Base-by-base conservation (phyloP, 345 rosid species). In the Turritis glabra region DNA sequence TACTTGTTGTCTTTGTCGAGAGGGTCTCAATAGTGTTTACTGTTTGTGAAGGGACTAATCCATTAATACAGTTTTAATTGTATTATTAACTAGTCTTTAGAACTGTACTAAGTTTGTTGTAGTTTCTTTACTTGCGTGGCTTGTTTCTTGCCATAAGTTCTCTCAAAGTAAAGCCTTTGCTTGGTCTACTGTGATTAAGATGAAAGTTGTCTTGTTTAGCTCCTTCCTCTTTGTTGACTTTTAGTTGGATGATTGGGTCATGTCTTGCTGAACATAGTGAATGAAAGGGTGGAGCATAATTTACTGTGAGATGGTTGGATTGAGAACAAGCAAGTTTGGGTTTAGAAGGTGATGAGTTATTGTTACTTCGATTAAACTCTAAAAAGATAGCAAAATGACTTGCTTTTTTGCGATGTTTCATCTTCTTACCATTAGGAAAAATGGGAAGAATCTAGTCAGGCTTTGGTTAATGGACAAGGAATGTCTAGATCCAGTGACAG, bases 91-190 rank as follows among this genome's bases (percentile, higher is more conserved):
- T 59, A 50, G 56, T 26, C 56, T 69, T 61, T 40, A 67, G 37
- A 52, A 21, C 3, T 67, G 61, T 60, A 60, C 69, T 76, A 30
- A 51, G 74, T 68, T 60, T 68, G 68, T 41, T 75, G 56, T 8
- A 33, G 56, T 67, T 67, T 74, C 30, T 17, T 67, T 29, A 30
- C 43, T 40, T 67, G 63, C 56, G 74, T 76, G 74, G 79, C 73
- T 68, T 60, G 30, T 60, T 68, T 52, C 25, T 67, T 67, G 53
- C 73, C 73, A n/a, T 41, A 19, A 29, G 10, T 50, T 56, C 43
- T 56, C 38, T 53, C 15, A n/a, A 8, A 41, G 14, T 64, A 46
- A n/a, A n/a, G n/a, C n/a, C n/a, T n/a, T n/a, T n/a, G n/a, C 38
- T 67, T 59, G 59, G 54, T 51, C 70, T 69, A 43, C 74, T 23